Conservation (phyloP, 2,329 filamentous ascomycete genomes). For the Neopestalotiopsis sp. region DNA sequence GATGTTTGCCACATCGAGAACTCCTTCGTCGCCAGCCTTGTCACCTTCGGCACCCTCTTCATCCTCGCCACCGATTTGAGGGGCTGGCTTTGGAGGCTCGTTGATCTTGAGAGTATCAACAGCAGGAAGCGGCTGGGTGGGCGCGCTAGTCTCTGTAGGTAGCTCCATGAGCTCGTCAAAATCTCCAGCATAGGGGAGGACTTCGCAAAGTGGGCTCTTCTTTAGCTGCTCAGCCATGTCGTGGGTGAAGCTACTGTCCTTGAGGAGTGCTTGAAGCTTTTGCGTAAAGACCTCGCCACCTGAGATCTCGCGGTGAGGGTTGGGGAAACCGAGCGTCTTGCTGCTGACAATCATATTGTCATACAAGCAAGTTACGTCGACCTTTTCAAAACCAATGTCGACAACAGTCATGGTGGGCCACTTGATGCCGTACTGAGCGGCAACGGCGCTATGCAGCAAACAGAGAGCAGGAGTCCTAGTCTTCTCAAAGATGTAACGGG, state of each 20-base stretch:
- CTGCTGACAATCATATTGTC: slow-evolving; percentile 78
- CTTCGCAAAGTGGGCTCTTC: slow-evolving; percentile 69
- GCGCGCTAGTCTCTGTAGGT: slow-evolving; percentile 43
- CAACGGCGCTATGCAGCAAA: slow-evolving; percentile 86
- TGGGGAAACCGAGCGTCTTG: slow-evolving; percentile 63
- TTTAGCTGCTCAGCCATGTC: slow-evolving; percentile 76
- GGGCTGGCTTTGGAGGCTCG: slow-evolving; percentile 34
- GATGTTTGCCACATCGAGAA: slow-evolving; percentile 83
- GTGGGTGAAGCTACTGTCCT: slow-evolving; percentile 60
- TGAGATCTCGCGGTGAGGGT: slow-evolving; percentile 55
- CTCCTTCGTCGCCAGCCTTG: slow-evolving; percentile 67
- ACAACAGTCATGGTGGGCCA: slow-evolving; percentile 81
- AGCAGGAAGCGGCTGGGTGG: slow-evolving; percentile 31
- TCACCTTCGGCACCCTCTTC: slow-evolving; percentile 40
- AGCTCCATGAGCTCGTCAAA: slow-evolving; percentile 53
- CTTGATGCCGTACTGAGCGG: slow-evolving; percentile 83
- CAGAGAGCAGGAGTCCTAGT: slow-evolving; percentile 93
- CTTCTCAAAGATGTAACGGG: slow-evolving; percentile 96
- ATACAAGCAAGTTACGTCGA: slow-evolving; percentile 87
- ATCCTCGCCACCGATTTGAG: slow-evolving; percentile 40
- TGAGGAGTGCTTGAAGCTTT: slow-evolving; percentile 70
- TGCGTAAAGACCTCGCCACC: slow-evolving; percentile 89
- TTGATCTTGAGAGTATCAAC: slow-evolving; percentile 40
- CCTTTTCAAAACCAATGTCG: slow-evolving; percentile 90
- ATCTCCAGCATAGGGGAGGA: slow-evolving; percentile 60